Base-by-base conservation (phyloP, 495 filamentous ascomycete genomes). In the Penicillium diatomitis region DNA sequence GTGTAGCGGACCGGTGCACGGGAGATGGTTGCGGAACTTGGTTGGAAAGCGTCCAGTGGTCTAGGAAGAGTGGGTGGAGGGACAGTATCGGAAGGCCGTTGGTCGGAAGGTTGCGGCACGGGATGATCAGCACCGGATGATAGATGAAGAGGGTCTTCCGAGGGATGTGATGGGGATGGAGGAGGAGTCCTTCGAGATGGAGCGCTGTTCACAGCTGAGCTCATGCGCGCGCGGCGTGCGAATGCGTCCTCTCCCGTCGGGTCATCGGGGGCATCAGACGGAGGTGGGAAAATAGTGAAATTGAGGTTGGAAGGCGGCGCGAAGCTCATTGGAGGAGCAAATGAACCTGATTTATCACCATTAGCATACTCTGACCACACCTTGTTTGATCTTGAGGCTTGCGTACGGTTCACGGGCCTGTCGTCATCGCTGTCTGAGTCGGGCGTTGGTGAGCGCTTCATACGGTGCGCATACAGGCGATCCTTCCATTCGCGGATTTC, bases 401-500 rank as follows among this genome's bases (percentile, higher is more conserved):
- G 65, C 75, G 70, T 77, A 86, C 71, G 71, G 50, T 65, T 72
- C 44, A 66, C 68, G 11, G 75, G 69, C 30, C 67, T 67, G 5
- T 70, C 68, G 37, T 82, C 76, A 27, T 82, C 79, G 48, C 75
- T 81, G 51, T 82, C 80, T 29, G 71, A 74, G 48, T 78, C 80
- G 56, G 74, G 79, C 43, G 68, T 73, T 47, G 54, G 67, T 28
- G 60, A 74, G 46, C 70, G 67, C 38, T 62, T 71, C 61, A 80
- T 78, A 12, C 80, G 78, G 68, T 90, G 87, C 12, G 84, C 83
- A 64, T 94, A 94, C 27, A 96, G 71, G 29, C 83, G 68, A 28
- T 85, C 84, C 57, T 94, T 94, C 91, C 91, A 97, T 48, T 96
- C 90, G 35, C 80, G 74, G 12, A 90, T 77, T 64, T 92, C 87